Evolutionary conservation across 2,329 filamentous ascomycete genomes (phyloP).

Genomic region (Amphichorda felina): DNA sequence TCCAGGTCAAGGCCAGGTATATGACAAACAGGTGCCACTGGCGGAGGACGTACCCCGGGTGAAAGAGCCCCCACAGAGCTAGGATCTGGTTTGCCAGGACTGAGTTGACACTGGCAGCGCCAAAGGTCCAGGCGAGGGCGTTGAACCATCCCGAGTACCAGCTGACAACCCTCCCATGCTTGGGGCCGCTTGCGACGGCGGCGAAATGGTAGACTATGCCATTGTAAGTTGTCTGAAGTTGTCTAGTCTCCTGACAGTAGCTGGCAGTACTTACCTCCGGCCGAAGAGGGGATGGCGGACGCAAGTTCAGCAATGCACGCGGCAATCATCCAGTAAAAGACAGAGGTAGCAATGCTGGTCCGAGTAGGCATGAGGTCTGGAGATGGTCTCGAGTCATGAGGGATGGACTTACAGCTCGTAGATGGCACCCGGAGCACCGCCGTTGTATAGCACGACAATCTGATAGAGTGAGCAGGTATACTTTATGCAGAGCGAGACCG

Average conservation of each 20-base stretch:
- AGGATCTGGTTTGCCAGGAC: constrained; percentile 28
- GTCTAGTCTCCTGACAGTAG: too few species aligned
- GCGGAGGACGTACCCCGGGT: constrained; percentile 20
- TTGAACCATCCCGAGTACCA: constrained; percentile 35
- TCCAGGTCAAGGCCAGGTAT: constrained; percentile 27
- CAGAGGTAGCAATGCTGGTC: too few species aligned
- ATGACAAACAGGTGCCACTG: constrained; percentile 31
- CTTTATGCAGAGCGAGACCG: too few species aligned
- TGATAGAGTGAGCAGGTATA: too few species aligned
- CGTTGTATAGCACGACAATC: too few species aligned
- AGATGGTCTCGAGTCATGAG: too few species aligned
- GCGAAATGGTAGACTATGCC: constrained; percentile 56
- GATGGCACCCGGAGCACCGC: too few species aligned
- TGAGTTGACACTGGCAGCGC: constrained; percentile 24
- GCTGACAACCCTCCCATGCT: constrained; percentile 35
- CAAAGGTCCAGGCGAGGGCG: constrained; percentile 27
- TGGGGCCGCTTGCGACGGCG: constrained; percentile 38
- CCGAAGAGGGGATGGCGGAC: constrained; percentile 48
- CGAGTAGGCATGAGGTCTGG: too few species aligned
- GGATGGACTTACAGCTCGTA: too few species aligned
- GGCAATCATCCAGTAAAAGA: constrained; percentile 46
- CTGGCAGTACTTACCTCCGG: too few species aligned
- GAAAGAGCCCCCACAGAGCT: constrained; percentile 30
- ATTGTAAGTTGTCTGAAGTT: too few species aligned
- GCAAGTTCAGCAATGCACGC: constrained; percentile 49